Evolutionary conservation across 441 rosid species (phyloP), one percentile per base, ranked within the genome.

Genomic region (Gossypium schwendimanii): DNA sequence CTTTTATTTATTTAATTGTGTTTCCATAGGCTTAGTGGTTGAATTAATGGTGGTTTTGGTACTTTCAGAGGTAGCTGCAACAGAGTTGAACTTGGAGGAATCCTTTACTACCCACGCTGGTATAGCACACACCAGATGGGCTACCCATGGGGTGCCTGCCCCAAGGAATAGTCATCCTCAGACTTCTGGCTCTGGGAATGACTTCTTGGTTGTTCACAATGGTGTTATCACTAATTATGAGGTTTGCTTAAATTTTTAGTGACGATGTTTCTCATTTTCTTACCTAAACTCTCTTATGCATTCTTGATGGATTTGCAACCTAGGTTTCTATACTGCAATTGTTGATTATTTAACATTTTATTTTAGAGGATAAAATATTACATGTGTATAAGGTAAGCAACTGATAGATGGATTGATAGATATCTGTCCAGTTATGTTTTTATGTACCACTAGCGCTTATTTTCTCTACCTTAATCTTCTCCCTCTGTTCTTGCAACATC

Each of bases 61-160:
- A 0, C 63, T 75, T 79, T 31, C 91, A 95, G 99, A 95, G 68
- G 86, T 88, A 75, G 87, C 87, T 52, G 73, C 71, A 17, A 83
- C 75, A 8, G 88, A 84, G 73, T 84, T 95, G 65, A 82, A 95
- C 76, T 76, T 92, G 89, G 93, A 87, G 68, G 88, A 89, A 77
- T 86, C 86, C 0, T 89, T 91, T 75, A 68, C 79, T 33, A 59
- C 81, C 39, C 99, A 95, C 82, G 99, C 96, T 64, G 96, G 98
- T 24, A 95, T 95, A 77, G 99, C 98, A 4, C 99, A 95, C 79
- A 95, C 98, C 0, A 84, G 99, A 33, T 95, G 98, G 98, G 98
- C 98, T 21, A 92, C 99, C 60, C 99, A 95, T 76, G 98, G 99
- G 63, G 98, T 89, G 74, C 99, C 97, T 57, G 87, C 98, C 75